A percentile compares a stretch with the other conserved stretches of the same genome.
phyloP scores from a whole-genome alignment of 176 grass and related monocot genomes.

The Rhynchospora breviuscula region DNA sequence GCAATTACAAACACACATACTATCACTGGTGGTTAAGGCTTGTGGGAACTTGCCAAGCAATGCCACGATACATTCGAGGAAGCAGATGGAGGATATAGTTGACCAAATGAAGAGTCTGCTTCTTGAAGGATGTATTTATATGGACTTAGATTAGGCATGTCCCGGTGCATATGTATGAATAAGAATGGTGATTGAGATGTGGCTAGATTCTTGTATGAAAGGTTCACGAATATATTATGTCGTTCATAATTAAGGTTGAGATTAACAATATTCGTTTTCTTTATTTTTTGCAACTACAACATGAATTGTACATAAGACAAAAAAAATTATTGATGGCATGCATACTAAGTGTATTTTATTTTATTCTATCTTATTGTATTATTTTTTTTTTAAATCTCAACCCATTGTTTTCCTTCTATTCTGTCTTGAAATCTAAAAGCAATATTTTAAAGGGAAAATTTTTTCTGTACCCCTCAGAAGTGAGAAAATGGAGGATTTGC shows the following conservation, averaged over 20 bases:
- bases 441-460: too few relatives aligned
- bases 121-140: slow-evolving; percentile 23
- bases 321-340: neutral
- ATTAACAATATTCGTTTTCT: too few relatives aligned
- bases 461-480: too few relatives aligned
- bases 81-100: slow-evolving; percentile 50
- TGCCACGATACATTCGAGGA: slow-evolving; percentile 68
- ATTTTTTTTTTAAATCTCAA: neutral
- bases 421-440: neutral
- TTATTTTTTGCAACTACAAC: too few relatives aligned
- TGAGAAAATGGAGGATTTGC: too few relatives aligned
- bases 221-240: neutral
- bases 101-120: slow-evolving; percentile 56
- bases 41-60: slow-evolving; percentile 77
- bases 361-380: too few relatives aligned
- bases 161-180: neutral
- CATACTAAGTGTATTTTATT: neutral
- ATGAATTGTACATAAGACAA: neutral
- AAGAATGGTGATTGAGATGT: neutral
- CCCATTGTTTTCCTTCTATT: neutral
- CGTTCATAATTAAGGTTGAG: neutral
- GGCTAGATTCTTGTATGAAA: neutral
- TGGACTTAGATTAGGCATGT: slow-evolving; percentile 22
- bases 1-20: slow-evolving; percentile 69
- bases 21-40: slow-evolving; percentile 44